Conservation (phyloP, 2,329 filamentous ascomycete species). For the Fusarium sp. region DNA sequence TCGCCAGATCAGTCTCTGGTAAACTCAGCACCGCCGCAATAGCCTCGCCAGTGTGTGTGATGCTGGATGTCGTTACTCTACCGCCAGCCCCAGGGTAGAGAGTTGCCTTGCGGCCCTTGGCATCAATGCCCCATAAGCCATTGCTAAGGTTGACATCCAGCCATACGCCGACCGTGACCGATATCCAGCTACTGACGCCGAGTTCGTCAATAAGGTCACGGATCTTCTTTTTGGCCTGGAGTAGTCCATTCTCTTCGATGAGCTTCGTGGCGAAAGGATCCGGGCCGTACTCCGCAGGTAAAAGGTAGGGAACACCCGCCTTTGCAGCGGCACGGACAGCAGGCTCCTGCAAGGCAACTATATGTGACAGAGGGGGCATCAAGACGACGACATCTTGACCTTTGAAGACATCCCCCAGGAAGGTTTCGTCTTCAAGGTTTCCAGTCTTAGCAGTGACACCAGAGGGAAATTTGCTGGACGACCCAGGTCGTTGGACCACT, state of each 20-base stretch:
- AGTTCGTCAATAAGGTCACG: slow-evolving; percentile 20
- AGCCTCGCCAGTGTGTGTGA: slow-evolving; percentile 8
- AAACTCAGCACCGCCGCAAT: slow-evolving; percentile 12
- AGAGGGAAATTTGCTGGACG: slow-evolving; percentile 8
- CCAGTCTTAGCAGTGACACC: slow-evolving; percentile 6
- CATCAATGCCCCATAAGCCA: slow-evolving; percentile 21
- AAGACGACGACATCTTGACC: slow-evolving; percentile 18
- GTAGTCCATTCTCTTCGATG: slow-evolving; percentile 17
- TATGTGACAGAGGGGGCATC: slow-evolving; percentile 18
- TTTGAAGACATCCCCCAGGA: slow-evolving; percentile 7
- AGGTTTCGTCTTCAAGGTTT: slow-evolving; percentile 11
- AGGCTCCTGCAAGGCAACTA: slow-evolving; percentile 19
- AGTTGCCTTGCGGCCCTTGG: slow-evolving; percentile 8
- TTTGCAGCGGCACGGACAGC: slow-evolving; percentile 23
- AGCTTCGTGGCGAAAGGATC: slow-evolving; percentile 11
- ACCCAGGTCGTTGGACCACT: slow-evolving; percentile 9
- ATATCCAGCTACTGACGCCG: slow-evolving; percentile 25
- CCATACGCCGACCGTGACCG: slow-evolving; percentile 16
- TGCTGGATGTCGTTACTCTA: slow-evolving; percentile 1
- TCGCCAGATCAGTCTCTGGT: neutral
- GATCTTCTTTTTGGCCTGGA: slow-evolving; percentile 15
- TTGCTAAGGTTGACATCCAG: slow-evolving; percentile 11
- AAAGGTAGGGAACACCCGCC: slow-evolving; percentile 3
- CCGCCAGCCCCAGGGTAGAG: neutral
- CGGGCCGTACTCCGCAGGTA: slow-evolving; percentile 26